Evolutionary conservation across 306 rosid genomes (phyloP).

Genomic region (Dalbergia oliveri): DNA sequence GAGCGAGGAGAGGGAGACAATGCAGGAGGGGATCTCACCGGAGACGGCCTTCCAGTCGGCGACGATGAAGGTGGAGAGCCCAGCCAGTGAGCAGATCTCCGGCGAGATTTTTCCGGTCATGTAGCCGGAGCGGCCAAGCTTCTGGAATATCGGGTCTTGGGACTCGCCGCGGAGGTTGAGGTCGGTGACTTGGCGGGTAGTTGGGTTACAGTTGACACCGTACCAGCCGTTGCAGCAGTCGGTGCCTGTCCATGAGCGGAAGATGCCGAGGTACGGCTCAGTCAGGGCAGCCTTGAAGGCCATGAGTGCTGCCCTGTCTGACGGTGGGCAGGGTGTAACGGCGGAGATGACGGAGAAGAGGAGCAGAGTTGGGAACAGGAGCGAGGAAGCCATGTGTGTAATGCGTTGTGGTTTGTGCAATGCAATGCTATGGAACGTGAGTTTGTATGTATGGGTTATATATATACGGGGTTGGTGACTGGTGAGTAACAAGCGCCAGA

Average conservation of each 20-base stretch:
- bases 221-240: slow-evolving; percentile 79
- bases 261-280: slow-evolving; percentile 82
- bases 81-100: slow-evolving; percentile 68
- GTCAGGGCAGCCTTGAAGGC: slow-evolving; percentile 69
- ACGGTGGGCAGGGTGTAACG: slow-evolving; percentile 71
- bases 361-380: slow-evolving; percentile 38
- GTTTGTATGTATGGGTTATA: slow-evolving; percentile 34
- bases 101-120: slow-evolving; percentile 82
- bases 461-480: slow-evolving; percentile 30
- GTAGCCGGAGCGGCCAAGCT: slow-evolving; percentile 66
- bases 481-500: not conserved
- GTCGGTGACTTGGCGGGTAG: slow-evolving; percentile 67
- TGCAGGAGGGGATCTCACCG: slow-evolving; percentile 75
- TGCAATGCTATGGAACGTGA: slow-evolving; percentile 24
- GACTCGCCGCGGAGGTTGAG: slow-evolving; percentile 90
- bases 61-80: slow-evolving; percentile 64
- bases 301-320: slow-evolving; percentile 74
- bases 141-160: slow-evolving; percentile 70
- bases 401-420: not conserved
- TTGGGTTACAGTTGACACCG: slow-evolving; percentile 79
- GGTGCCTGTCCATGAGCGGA: slow-evolving; percentile 70
- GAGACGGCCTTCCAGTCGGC: slow-evolving; percentile 91
- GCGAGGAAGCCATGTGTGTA: slow-evolving; percentile 50
- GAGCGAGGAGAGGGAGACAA: slow-evolving; percentile 66
- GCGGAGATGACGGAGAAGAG: slow-evolving; percentile 51